Percentiles rank a stretch among this genome's conserved stretches.
These are phyloP conservation scores for Spiraea crenata DNA, from an alignment of 331 rosid species.

Conservation along the genomic window DNA sequence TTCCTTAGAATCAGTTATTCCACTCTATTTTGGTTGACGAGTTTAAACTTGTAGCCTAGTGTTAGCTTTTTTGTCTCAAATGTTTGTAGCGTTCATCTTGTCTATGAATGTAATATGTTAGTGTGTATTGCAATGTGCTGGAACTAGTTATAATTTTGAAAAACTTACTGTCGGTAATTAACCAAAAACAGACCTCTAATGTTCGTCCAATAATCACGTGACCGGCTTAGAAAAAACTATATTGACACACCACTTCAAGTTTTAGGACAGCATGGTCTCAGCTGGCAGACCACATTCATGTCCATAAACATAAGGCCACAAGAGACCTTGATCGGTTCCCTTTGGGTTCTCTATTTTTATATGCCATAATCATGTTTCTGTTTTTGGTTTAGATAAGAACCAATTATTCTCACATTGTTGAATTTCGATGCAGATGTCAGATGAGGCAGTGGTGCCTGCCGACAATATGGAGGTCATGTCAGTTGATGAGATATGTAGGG, in stretches of 20 bases:
- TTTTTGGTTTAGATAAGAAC: neutral
- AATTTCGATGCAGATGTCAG: conserved; percentile 32
- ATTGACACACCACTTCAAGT: neutral
- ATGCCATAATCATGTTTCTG: neutral
- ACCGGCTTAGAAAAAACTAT: neutral
- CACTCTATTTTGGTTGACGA: conserved; percentile 2
- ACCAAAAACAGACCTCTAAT: neutral
- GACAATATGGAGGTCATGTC: conserved; percentile 33
- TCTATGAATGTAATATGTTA: neutral
- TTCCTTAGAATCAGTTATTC: neutral
- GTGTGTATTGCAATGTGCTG: neutral
- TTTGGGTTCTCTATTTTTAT: neutral
- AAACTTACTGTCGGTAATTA: neutral
- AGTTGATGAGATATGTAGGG: conserved; percentile 60
- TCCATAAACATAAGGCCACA: neutral
- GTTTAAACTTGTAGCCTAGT: neutral
- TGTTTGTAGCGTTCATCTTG: neutral
- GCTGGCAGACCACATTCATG: neutral
- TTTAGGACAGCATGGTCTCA: neutral
- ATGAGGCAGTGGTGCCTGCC: conserved; percentile 20
- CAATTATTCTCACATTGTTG: neutral
- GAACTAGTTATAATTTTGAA: neutral
- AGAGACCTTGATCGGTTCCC: neutral
- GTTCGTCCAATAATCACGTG: neutral
- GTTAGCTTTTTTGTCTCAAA: neutral